phyloP scores from a whole-genome alignment of 2,329 filamentous ascomycete genomes.

The Xylaria sp. region DNA sequence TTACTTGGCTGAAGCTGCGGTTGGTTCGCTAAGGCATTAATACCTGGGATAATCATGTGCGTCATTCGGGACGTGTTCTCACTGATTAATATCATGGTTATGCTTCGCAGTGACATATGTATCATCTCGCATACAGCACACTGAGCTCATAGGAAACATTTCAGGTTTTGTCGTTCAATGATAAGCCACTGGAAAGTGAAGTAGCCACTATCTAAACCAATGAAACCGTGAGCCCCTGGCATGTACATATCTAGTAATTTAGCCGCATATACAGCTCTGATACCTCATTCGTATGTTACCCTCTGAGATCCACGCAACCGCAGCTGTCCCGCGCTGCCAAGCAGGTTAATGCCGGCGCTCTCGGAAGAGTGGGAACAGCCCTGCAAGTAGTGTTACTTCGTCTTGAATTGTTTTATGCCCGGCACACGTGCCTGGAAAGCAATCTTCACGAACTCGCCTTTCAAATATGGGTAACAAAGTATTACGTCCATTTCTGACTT shows the following conservation, averaged over 20 bases:
- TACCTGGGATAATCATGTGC: slow-evolving; percentile 29
- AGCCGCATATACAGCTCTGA: slow-evolving; percentile 17
- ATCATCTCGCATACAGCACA: neutral
- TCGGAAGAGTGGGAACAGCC: slow-evolving; percentile 36
- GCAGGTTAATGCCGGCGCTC: slow-evolving; percentile 27
- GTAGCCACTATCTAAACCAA: neutral
- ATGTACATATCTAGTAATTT: neutral
- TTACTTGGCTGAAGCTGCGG: slow-evolving; percentile 13
- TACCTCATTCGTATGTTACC: slow-evolving; percentile 16
- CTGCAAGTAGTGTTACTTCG: slow-evolving; percentile 32
- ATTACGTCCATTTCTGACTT: slow-evolving; percentile 2
- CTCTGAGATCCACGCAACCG: slow-evolving; percentile 25
- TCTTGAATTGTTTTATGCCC: slow-evolving; percentile 21
- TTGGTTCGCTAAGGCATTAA: slow-evolving; percentile 31
- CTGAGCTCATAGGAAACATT: neutral
- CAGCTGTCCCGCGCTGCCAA: slow-evolving; percentile 31
- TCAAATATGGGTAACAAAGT: neutral
- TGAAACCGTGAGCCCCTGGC: slow-evolving; percentile 3
- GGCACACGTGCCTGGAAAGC: slow-evolving; percentile 14
- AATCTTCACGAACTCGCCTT: slow-evolving; percentile 12
- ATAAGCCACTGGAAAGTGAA: neutral
- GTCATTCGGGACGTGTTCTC: slow-evolving; percentile 28
- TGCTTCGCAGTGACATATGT: slow-evolving; percentile 19
- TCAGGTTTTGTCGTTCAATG: neutral
- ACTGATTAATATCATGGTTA: neutral